Evolutionary conservation across 208 protist species (phyloP).

Genomic region (Vickermania spadyakhi): DNA sequence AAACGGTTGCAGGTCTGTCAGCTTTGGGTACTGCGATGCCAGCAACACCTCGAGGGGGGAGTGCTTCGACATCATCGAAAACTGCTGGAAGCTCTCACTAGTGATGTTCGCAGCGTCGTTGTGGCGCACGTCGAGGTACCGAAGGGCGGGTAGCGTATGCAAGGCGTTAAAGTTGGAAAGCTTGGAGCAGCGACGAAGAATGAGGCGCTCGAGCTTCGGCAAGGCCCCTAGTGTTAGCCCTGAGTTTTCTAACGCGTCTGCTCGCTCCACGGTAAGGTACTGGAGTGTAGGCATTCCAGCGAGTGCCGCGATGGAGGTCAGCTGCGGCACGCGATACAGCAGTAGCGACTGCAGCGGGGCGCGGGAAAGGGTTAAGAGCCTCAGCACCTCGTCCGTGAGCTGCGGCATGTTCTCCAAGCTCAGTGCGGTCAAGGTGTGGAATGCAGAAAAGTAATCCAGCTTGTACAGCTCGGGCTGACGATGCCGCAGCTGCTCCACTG

Average conservation of each 20-base stretch:
- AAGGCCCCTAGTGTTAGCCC: not conserved
- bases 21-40: not conserved
- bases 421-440: not conserved
- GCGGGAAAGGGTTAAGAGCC: not conserved
- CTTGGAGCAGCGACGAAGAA: not conserved
- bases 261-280: not conserved
- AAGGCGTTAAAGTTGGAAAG: not conserved
- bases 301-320: not conserved
- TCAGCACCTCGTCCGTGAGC: not conserved
- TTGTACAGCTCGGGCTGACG: not conserved
- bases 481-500: not conserved
- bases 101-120: not conserved
- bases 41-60: not conserved
- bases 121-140: not conserved
- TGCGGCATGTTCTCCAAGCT: not conserved
- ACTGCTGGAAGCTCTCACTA: not conserved
- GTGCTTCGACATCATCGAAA: not conserved
- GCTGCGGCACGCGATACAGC: conserved; percentile 1
- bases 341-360: not conserved
- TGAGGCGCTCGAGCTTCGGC: not conserved
- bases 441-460: not conserved
- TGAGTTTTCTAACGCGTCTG: not conserved
- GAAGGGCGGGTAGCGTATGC: not conserved
- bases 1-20: not conserved
- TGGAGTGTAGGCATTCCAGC: not conserved